Base-by-base conservation (phyloP, 176 grass and related monocot species). In the Avena insularis region DNA sequence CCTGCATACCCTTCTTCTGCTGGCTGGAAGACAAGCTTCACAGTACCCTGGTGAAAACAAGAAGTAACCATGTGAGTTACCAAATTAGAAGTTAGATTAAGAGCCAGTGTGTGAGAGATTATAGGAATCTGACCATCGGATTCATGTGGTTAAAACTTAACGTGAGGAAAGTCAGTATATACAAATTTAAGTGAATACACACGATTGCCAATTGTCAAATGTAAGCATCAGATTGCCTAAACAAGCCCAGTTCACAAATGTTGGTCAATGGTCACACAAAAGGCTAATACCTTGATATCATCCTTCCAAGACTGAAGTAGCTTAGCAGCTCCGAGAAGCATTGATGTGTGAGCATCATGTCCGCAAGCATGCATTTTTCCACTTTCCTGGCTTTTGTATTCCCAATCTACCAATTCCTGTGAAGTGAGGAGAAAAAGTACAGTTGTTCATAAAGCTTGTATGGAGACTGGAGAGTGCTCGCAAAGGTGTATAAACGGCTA, bases 241-340 rank as follows among this genome's bases (percentile, higher is more conserved):
- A 45, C 19, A 20, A 49, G 9, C 53, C 69, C 29, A 71, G 65
- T 71, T 15, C 21, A 61, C 46, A 31, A n/a, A 66, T 58, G 12
- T 31, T 79, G 38, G 17, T 60, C 8, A 47, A 0, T 71, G 67
- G 67, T 71, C 67, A 75, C 47, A 16, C 47, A 75, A 10, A 51
- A 27, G 47, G 71, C n/a, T 75, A 27, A 15, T 51, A 75, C 71
- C 71, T 75, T 75, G 71, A 75, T 75, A 21, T 75, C 21, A 51
- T 50, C 71, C 46, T 51, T 75, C 21, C 71, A 25, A 51, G 71
- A 51, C 47, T 75, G 71, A 51, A 75, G 71, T 75, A 75, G 71
- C 71, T 75, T 75, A 75, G 71, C 71, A 75, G 71, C 71, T 51
- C 71, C 71, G 21, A 75, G 46, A 75, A 75, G 71, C 71, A 75